Percentiles rank a stretch among this genome's conserved stretches.
These are phyloP conservation scores for Oryza nivara DNA, from an alignment of 176 grass and related monocot species.

Conservation along the genomic window DNA sequence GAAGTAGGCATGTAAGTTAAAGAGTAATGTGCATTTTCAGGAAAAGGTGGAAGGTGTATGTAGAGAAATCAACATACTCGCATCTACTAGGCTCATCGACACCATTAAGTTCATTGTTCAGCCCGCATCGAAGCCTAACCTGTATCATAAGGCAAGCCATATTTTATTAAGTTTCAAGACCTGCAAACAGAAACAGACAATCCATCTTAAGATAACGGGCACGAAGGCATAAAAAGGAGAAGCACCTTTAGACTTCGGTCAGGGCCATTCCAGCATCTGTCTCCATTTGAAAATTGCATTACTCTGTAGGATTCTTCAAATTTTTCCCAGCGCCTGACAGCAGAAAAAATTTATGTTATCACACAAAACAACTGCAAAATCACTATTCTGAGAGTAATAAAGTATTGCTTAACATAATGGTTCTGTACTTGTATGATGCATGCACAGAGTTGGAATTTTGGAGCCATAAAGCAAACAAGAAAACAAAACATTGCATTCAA, in stretches of 20 bases:
- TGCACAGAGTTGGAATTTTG: not conserved
- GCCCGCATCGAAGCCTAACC: conserved; percentile 90
- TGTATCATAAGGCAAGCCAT: conserved; percentile 38
- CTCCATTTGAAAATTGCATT: conserved; percentile 84
- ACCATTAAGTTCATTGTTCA: conserved; percentile 77
- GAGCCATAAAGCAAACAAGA: not conserved
- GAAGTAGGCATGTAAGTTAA: conserved; percentile 22
- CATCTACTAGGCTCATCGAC: conserved; percentile 97
- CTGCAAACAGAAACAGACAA: conserved; percentile 4
- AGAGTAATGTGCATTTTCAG: not conserved
- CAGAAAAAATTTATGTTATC: conserved; percentile 40
- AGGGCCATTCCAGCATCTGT: conserved; percentile 96
- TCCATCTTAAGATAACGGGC: conserved; percentile 2
- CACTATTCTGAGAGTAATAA: not conserved
- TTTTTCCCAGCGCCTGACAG: conserved; percentile 82
- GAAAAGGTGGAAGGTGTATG: conserved; percentile 17
- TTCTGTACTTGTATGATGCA: not conserved
- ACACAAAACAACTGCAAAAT: not conserved
- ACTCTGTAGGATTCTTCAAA: conserved; percentile 90
- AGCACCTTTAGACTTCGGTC: conserved; percentile 89
- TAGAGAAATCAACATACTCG: conserved; percentile 67
- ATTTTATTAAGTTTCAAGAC: not conserved
- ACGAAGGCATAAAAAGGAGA: not conserved
- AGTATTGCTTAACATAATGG: not conserved
- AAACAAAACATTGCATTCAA: conserved; percentile 3